Evolutionary conservation across 805 yeast species (phyloP).

Genomic region (Candida michaelii): DNA sequence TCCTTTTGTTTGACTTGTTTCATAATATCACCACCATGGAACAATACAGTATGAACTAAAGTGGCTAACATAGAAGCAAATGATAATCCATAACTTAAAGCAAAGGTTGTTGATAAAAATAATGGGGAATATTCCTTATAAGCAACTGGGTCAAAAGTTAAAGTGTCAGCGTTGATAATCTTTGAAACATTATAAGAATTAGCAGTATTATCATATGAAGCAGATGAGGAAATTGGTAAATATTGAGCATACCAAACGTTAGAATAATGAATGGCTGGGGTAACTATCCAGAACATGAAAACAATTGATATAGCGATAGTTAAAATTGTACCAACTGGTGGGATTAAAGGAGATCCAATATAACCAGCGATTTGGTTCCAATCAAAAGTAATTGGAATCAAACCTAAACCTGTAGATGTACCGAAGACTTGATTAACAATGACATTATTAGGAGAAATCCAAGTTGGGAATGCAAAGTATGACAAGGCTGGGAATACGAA

Average conservation of each 20-base stretch:
- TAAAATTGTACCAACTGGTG: conserved; percentile 48
- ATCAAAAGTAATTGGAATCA: conserved; percentile 48
- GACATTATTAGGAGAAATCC: conserved; percentile 63
- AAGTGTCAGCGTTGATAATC: conserved; percentile 39
- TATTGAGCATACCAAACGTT: conserved; percentile 60
- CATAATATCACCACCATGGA: conserved; percentile 54
- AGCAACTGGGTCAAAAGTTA: conserved; percentile 43
- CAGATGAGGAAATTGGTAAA: conserved; percentile 52
- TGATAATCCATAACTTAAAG: conserved; percentile 57
- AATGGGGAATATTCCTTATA: conserved; percentile 65
- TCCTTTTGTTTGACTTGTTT: conserved; percentile 22
- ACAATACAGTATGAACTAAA: conserved; percentile 55
- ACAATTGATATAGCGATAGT: conserved; percentile 20
- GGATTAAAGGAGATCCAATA: conserved; percentile 62
- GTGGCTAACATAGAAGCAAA: conserved; percentile 64
- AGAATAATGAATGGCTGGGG: conserved; percentile 55
- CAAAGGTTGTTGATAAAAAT: conserved; percentile 56
- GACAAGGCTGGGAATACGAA: conserved; percentile 59
- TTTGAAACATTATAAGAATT: conserved; percentile 48
- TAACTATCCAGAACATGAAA: conserved; percentile 50
- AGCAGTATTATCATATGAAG: conserved; percentile 52
- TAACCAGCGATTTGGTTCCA: conserved; percentile 53
- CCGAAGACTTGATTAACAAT: conserved; percentile 69
- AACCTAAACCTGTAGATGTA: conserved; percentile 57
- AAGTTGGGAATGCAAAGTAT: conserved; percentile 61